Conservation (phyloP, 2,329 filamentous ascomycete genomes). For the Hypoxylon sp. region DNA sequence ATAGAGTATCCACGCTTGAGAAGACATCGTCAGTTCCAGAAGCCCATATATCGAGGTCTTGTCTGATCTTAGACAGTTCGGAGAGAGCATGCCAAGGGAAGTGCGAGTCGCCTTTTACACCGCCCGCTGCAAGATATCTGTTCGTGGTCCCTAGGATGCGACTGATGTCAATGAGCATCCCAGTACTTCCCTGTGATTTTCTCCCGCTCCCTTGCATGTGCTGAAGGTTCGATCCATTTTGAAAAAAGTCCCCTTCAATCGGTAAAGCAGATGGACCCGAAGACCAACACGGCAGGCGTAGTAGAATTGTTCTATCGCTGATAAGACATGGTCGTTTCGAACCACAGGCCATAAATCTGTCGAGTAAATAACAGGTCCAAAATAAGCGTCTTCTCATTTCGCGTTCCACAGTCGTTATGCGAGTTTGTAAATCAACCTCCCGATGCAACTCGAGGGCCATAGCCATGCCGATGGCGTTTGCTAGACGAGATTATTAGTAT, state of each 20-base stretch:
- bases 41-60: slow-evolving; percentile 88
- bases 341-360: slow-evolving; percentile 85
- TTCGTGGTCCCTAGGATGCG: slow-evolving; percentile 88
- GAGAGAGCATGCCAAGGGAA: slow-evolving; percentile 93
- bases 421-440: slow-evolving; percentile 75
- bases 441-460: slow-evolving; percentile 85
- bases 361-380: slow-evolving; percentile 90
- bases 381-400: slow-evolving; percentile 86
- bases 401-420: slow-evolving; percentile 76
- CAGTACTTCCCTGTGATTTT: slow-evolving; percentile 80
- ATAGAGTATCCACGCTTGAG: slow-evolving; percentile 80
- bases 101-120: slow-evolving; percentile 89
- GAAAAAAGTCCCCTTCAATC: slow-evolving; percentile 85
- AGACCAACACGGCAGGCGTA: slow-evolving; percentile 83
- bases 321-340: slow-evolving; percentile 87
- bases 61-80: slow-evolving; percentile 86
- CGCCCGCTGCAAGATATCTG: slow-evolving; percentile 85
- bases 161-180: slow-evolving; percentile 87
- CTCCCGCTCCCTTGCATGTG: slow-evolving; percentile 78
- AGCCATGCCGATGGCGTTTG: slow-evolving; percentile 84
- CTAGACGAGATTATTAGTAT: slow-evolving; percentile 63
- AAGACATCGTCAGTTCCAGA: slow-evolving; percentile 85
- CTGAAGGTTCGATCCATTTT: slow-evolving; percentile 82
- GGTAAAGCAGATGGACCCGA: slow-evolving; percentile 72
- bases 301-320: slow-evolving; percentile 80